Evolutionary conservation across 108 stramenopile genomes (phyloP).

Genomic region (Nitzschia palea): DNA sequence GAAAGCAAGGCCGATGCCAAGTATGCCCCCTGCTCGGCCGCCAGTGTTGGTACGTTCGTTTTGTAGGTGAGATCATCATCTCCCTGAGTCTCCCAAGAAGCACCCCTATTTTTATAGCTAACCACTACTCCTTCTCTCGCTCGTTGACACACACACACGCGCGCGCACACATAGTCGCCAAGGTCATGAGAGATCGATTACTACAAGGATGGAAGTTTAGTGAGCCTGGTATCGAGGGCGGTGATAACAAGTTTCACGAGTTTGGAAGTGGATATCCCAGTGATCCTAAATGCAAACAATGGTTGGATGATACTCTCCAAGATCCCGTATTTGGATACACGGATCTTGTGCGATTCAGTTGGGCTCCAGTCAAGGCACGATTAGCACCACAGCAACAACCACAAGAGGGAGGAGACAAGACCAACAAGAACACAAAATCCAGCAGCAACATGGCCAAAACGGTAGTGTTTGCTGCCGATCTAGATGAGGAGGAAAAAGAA

Average conservation of each 20-base stretch:
- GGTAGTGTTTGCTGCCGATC: constrained; percentile 61
- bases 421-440: constrained; percentile 8
- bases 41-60: constrained; percentile 58
- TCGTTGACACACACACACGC: too few species aligned
- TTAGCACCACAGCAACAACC: constrained; percentile 11
- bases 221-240: constrained; percentile 38
- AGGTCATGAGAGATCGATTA: constrained; percentile 76
- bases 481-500: constrained; percentile 61
- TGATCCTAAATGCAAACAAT: constrained; percentile 74
- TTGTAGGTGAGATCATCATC: too few species aligned
- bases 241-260: constrained; percentile 1
- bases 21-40: constrained; percentile 86
- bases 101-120: too few species aligned
- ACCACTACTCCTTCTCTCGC: too few species aligned
- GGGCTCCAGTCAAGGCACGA: constrained; percentile 67
- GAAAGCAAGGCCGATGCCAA: constrained; percentile 93
- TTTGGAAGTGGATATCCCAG: constrained; percentile 78
- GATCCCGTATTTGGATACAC: constrained; percentile 78
- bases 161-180: too few species aligned
- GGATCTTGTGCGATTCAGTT: constrained; percentile 75
- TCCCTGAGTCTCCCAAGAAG: too few species aligned
- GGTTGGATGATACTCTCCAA: constrained; percentile 58
- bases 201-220: constrained; percentile 61
- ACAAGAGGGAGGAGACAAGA: neutral
- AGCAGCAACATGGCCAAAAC: constrained; percentile 13